Evolutionary conservation across 73 alveolate species (phyloP).

Genomic region (Loxodes magnus): DNA sequence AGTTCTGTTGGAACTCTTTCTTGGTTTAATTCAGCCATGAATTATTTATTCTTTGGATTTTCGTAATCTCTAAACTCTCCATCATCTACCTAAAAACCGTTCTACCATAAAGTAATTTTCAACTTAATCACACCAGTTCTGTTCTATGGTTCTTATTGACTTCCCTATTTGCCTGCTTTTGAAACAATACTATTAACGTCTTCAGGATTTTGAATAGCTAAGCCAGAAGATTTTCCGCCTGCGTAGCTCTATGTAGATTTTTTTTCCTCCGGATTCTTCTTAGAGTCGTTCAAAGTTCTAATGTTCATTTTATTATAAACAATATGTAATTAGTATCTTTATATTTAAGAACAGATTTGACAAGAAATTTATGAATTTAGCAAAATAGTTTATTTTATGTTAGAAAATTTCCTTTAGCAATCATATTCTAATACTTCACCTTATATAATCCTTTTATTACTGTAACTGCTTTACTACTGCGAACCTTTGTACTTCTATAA

Average conservation of each 20-base stretch:
- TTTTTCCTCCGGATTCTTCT: conserved; percentile 15
- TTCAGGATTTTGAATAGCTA: conserved; percentile 36
- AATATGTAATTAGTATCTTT: too few relatives aligned
- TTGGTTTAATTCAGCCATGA: conserved; percentile 47
- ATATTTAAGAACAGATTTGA: too few relatives aligned
- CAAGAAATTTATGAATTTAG: too few relatives aligned
- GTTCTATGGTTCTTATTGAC: conserved; percentile 9
- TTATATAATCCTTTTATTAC: too few relatives aligned
- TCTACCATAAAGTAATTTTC: conserved; percentile 27
- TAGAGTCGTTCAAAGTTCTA: too few relatives aligned
- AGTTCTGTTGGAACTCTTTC: conserved; percentile 55
- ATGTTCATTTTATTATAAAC: too few relatives aligned
- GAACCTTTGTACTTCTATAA: too few relatives aligned
- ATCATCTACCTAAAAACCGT: conserved; percentile 55
- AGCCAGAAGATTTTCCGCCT: conserved; percentile 53
- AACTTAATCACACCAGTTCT: conserved; percentile 19
- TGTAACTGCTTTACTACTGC: too few relatives aligned
- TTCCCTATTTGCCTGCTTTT: conserved; percentile 32
- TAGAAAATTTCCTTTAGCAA: too few relatives aligned
- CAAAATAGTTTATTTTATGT: too few relatives aligned
- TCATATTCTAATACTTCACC: too few relatives aligned
- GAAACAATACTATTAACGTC: conserved; percentile 32
- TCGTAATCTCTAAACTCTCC: conserved; percentile 59
- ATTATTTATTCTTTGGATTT: conserved; percentile 33
- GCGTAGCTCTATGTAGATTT: conserved; percentile 38